phyloP scores from a whole-genome alignment of 75 land plant genomes.

The Isoetes taiwanensis region DNA sequence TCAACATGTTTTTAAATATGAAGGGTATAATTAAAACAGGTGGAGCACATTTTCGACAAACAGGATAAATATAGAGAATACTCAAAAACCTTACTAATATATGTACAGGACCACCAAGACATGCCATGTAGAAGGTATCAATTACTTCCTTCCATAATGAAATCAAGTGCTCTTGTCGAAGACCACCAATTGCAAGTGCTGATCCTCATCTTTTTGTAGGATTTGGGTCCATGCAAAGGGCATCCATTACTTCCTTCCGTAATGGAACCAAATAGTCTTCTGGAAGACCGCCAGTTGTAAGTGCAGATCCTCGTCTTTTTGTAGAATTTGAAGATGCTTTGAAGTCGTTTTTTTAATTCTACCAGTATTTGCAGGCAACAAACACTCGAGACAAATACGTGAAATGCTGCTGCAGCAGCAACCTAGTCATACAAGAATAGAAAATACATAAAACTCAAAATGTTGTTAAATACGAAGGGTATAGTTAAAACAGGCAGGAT shows the following conservation, averaged over 20 bases:
- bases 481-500: slow-evolving; percentile 3
- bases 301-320: slow-evolving; percentile 73
- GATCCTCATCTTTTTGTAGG: slow-evolving; percentile 81
- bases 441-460: too few relatives aligned
- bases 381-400: slow-evolving; percentile 48
- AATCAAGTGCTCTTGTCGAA: slow-evolving; percentile 50
- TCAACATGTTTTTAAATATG: background rate
- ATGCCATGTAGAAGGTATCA: slow-evolving; percentile 44
- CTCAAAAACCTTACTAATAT: too few relatives aligned
- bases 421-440: too few relatives aligned
- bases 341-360: slow-evolving; percentile 15
- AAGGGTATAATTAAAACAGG: background rate
- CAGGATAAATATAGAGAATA: background rate
- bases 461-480: background rate
- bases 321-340: slow-evolving; percentile 52
- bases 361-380: slow-evolving; percentile 19
- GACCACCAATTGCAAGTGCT: slow-evolving; percentile 67
- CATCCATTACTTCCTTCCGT: slow-evolving; percentile 53
- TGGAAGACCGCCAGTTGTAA: slow-evolving; percentile 72
- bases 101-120: too few relatives aligned
- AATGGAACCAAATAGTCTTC: slow-evolving; percentile 32
- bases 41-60: background rate
- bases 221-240: slow-evolving; percentile 61
- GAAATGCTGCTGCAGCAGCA: slow-evolving; percentile 66
- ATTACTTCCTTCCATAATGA: slow-evolving; percentile 50